Base-by-base conservation (phyloP, 805 yeast genomes). In the Lipomyces yamadae region DNA sequence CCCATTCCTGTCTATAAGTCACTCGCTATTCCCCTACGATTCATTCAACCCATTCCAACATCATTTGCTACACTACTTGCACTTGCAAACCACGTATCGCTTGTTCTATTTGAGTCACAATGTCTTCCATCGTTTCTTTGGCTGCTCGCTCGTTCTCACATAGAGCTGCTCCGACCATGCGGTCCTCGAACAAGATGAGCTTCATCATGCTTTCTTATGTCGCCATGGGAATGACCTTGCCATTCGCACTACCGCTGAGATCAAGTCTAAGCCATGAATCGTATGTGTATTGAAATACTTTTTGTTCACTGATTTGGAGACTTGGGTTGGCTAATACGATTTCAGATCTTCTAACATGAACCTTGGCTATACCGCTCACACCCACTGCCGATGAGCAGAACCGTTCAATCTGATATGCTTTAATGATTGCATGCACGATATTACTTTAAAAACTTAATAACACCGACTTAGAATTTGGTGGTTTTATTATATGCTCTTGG, bases 181-280 rank as follows among this genome's bases (percentile, higher is more conserved):
- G 60, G 4, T 55, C 60, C 24, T 60, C 63, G 52, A 45, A 58
- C 54, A 58, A 53, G 34, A 60, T 56, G 61, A 55, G 68, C 58
- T 56, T 60, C 24, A 68, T 63, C 33, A 52, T 68, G 53, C 56
- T 68, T 32, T 68, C 71, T 30, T 68, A 68, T 53, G 18, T 68
- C 56, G 71, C 68, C 33, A 60, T 63, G 18, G 71, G 71, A 30
- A 34, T 68, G 60, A 68, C 71, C 3, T 64, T 68, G 10, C 71
- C 71, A 4, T 68, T 68, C 35, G 67, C 66, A 5, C 60, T 68
- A 32, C 71, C 71, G 7, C 60, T 63, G 8, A 54, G 59, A 35
- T 66, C 70, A 5, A 45, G 63, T 7, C 50, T 68, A 53, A 56
- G 30, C 32, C 58, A 63, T 37, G 63, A 66, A 29, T 4, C 58